A percentile compares a stretch with the other conserved stretches of the same genome.
Conservation (phyloP, 495 filamentous ascomycete species). For the Podospora pseudopauciseta region DNA sequence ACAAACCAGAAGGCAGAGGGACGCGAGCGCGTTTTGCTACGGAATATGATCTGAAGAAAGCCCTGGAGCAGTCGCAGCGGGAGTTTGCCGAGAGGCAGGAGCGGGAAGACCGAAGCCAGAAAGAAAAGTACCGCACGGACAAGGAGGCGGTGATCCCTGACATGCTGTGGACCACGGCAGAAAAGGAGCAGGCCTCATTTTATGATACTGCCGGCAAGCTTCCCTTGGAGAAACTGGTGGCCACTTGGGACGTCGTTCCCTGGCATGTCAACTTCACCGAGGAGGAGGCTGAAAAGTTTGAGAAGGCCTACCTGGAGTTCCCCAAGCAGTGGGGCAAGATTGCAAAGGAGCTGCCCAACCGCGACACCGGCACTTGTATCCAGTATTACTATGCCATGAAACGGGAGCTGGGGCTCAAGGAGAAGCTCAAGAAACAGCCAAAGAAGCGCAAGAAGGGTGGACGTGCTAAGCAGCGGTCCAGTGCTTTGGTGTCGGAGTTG, state of each 20-base stretch:
- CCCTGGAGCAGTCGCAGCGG: conserved; percentile 70
- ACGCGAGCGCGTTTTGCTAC: conserved; percentile 51
- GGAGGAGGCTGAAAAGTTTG: conserved; percentile 73
- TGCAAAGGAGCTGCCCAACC: conserved; percentile 64
- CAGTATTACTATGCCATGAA: conserved; percentile 96
- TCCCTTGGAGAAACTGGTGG: conserved; percentile 60
- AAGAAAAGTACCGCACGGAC: conserved; percentile 68
- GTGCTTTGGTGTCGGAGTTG: conserved; percentile 71
- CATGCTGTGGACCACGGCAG: conserved; percentile 58
- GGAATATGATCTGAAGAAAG: conserved; percentile 73
- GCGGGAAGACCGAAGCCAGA: conserved; percentile 62
- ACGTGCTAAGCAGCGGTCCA: conserved; percentile 64
- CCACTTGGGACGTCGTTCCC: conserved; percentile 68
- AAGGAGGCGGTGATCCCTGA: conserved; percentile 83
- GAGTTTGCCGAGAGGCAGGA: conserved; percentile 72
- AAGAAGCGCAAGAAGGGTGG: conserved; percentile 55
- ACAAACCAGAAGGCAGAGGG: conserved; percentile 57
- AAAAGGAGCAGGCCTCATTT: conserved; percentile 54
- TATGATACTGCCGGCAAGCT: conserved; percentile 71
- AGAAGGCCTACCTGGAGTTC: conserved; percentile 69
- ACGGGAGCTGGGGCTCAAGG: conserved; percentile 79
- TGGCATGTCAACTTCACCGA: conserved; percentile 78
- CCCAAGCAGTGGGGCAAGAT: conserved; percentile 95
- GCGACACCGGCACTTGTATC: conserved; percentile 83
- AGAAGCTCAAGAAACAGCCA: conserved; percentile 70